These are phyloP conservation scores for Brettanomyces nanus DNA, from an alignment of 805 yeast species.

Conservation along the genomic window DNA sequence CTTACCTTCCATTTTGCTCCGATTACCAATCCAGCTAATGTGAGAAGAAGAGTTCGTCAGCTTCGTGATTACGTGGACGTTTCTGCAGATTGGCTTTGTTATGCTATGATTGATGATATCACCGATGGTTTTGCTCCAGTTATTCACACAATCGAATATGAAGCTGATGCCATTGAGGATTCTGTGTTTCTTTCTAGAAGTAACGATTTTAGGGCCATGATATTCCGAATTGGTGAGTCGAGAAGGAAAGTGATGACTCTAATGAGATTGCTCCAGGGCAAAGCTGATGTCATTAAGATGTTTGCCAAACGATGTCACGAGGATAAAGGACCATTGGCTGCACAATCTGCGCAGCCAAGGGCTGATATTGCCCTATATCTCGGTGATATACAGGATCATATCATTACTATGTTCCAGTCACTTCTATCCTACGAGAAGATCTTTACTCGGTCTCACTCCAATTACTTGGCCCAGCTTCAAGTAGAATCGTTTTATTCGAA, in stretches of 20 bases:
- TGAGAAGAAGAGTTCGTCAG: constrained; percentile 75
- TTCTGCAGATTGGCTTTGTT: constrained; percentile 75
- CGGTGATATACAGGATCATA: constrained; percentile 96
- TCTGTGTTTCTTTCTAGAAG: constrained; percentile 77
- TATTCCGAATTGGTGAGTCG: constrained; percentile 78
- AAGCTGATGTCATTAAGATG: constrained; percentile 94
- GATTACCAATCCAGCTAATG: constrained; percentile 62
- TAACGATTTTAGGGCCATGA: constrained; percentile 66
- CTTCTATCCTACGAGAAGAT: constrained; percentile 86
- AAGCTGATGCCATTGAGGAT: constrained; percentile 77
- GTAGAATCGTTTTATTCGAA: constrained; percentile 86
- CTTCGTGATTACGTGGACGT: constrained; percentile 71
- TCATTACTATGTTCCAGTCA: constrained; percentile 91
- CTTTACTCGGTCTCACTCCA: constrained; percentile 83
- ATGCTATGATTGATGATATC: constrained; percentile 75
- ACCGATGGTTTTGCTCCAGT: constrained; percentile 83
- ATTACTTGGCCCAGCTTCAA: constrained; percentile 88
- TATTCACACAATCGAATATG: constrained; percentile 67
- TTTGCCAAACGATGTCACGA: constrained; percentile 93
- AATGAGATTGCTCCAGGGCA: constrained; percentile 82
- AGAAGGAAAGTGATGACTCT: constrained; percentile 88
- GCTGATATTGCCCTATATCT: constrained; percentile 86
- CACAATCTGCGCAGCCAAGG: constrained; percentile 52
- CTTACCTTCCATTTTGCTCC: constrained; percentile 66
- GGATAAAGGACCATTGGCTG: constrained; percentile 29